Evolutionary conservation across 2,329 filamentous ascomycete species (phyloP).

Genomic region (Fusarium humuli): DNA sequence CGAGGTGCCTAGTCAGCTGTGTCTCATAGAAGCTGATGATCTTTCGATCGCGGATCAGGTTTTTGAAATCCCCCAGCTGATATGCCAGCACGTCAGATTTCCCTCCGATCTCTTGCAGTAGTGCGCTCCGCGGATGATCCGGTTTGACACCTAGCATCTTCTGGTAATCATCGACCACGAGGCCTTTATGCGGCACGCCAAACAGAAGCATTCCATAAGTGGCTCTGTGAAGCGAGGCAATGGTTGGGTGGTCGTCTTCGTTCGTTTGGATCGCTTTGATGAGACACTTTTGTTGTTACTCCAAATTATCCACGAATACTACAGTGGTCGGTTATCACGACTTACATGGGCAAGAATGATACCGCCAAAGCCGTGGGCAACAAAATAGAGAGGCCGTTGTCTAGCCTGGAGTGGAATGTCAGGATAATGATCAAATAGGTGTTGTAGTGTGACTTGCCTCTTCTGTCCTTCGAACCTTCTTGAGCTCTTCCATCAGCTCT

Average conservation of each 20-base stretch:
- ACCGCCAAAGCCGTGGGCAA: neutral
- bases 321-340: no score
- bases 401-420: neutral
- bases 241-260: neutral
- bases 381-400: neutral
- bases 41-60: conserved; percentile 4
- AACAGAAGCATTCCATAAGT: conserved; percentile 1
- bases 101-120: neutral
- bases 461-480: neutral
- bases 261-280: neutral
- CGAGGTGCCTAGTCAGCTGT: neutral
- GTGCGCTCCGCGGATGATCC: neutral
- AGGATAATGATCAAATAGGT: no score
- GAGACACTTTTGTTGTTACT: neutral
- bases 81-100: neutral
- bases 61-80: neutral
- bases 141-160: neutral
- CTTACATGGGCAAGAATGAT: conserved; percentile 1
- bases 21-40: neutral
- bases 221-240: neutral
- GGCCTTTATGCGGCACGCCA: neutral
- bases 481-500: neutral
- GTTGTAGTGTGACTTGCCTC: neutral
- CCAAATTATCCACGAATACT: neutral
- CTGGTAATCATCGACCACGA: neutral